These are phyloP conservation scores for Golubevia pallescens DNA, from an alignment of 1,284 basidiomycete species.

Conservation along the genomic window DNA sequence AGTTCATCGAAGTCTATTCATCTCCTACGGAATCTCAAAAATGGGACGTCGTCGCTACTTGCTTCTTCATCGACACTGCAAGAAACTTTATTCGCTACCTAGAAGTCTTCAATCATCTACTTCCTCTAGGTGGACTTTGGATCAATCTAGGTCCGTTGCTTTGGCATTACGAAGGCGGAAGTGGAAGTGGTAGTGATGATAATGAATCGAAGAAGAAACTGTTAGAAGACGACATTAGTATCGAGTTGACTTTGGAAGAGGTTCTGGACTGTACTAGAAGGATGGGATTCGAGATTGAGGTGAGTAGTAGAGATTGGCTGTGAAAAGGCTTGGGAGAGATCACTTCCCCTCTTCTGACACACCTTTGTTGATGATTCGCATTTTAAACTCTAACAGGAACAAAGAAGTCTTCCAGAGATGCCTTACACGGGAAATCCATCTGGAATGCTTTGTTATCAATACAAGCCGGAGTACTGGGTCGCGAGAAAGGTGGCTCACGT, in stretches of 20 bases:
- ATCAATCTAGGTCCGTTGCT: conserved; percentile 57
- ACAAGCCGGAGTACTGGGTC: conserved; percentile 54
- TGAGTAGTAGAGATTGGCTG: conserved; percentile 9
- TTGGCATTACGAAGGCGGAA: conserved; percentile 52
- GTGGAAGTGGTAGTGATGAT: conserved; percentile 19
- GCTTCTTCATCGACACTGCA: conserved; percentile 95
- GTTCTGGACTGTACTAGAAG: conserved; percentile 31
- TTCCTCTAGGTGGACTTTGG: conserved; percentile 56
- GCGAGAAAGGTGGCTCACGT: conserved; percentile 50
- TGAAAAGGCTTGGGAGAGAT: too few relatives aligned
- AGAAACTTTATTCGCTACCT: conserved; percentile 54
- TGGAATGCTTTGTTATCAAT: conserved; percentile 53
- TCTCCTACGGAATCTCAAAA: conserved; percentile 72
- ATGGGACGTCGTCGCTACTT: conserved; percentile 90
- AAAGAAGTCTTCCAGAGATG: conserved; percentile 31
- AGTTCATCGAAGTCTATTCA: conserved; percentile 49
- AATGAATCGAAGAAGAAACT: conserved; percentile 11
- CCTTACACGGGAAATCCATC: conserved; percentile 47
- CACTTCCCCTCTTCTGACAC: too few relatives aligned
- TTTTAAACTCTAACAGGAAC: conserved; percentile 14
- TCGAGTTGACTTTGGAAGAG: conserved; percentile 61
- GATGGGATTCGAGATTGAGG: conserved; percentile 54
- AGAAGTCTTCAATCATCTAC: conserved; percentile 52
- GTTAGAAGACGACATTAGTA: conserved; percentile 21
- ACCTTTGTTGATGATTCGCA: neutral